These are phyloP conservation scores for Yamadazyma kitorensis DNA, from an alignment of 805 yeast genomes.

Conservation along the genomic window DNA sequence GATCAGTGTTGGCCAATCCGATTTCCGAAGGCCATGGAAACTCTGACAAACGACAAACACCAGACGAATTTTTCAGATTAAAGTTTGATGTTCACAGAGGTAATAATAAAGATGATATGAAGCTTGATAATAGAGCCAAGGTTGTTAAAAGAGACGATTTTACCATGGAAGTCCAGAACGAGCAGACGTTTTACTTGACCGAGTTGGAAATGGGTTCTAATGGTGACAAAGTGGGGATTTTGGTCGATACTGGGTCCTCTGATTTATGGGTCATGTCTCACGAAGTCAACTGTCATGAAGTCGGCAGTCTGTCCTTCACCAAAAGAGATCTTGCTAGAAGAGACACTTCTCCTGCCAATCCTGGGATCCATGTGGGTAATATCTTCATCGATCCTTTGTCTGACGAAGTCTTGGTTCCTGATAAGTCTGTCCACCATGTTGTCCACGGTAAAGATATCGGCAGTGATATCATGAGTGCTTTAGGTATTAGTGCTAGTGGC, in stretches of 20 bases:
- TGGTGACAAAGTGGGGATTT: conserved; percentile 24
- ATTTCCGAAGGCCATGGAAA: too few species aligned
- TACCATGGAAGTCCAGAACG: conserved; percentile 17
- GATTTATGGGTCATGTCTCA: conserved; percentile 42
- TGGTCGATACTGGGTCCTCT: conserved; percentile 42
- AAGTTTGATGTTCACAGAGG: conserved; percentile 14
- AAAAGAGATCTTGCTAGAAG: conserved; percentile 1
- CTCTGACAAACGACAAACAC: too few species aligned
- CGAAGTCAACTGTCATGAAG: conserved; percentile 21
- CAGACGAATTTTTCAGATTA: conserved; percentile 8
- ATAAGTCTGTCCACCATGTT: not conserved
- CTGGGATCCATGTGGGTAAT: conserved; percentile 12
- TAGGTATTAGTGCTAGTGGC: conserved; percentile 3
- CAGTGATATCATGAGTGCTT: conserved; percentile 6
- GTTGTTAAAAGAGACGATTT: conserved; percentile 12
- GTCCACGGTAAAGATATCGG: conserved; percentile 7
- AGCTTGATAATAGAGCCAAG: conserved; percentile 4
- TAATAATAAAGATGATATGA: conserved; percentile 10
- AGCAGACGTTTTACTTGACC: conserved; percentile 28
- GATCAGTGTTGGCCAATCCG: not conserved
- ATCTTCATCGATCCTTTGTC: not conserved
- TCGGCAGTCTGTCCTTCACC: not conserved
- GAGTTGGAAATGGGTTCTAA: conserved; percentile 29
- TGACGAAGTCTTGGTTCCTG: not conserved
- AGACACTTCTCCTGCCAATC: too few species aligned